Conservation (phyloP, 768 basidiomycete species). For the Amanita subjunquillea region DNA sequence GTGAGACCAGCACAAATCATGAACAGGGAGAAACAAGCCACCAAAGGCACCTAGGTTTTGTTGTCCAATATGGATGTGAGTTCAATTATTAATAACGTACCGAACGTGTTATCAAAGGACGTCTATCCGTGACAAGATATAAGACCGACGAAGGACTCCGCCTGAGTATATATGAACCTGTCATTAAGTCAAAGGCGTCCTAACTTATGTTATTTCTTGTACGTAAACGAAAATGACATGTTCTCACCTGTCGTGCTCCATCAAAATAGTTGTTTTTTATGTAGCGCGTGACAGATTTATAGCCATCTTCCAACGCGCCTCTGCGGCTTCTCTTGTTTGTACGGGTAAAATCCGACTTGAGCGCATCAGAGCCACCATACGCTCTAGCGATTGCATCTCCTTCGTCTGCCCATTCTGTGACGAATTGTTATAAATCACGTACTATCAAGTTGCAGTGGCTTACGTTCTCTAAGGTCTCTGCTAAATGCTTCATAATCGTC, state of each 20-base stretch:
- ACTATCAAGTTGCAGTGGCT: constrained; percentile 14
- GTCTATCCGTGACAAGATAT: constrained; percentile 65
- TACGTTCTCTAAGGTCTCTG: constrained; percentile 81
- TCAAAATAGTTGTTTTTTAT: constrained; percentile 96
- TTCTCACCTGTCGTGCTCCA: constrained; percentile 72
- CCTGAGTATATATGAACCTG: constrained; percentile 84
- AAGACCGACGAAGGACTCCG: constrained; percentile 60
- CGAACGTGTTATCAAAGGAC: constrained; percentile 77
- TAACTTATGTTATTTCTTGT: constrained; percentile 17
- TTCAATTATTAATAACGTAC: constrained; percentile 32
- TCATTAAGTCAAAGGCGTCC: constrained; percentile 93
- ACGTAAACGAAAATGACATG: background rate
- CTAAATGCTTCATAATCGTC: constrained; percentile 78
- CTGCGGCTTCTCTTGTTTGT: constrained; percentile 82
- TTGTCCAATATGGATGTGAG: background rate
- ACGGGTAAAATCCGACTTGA: constrained; percentile 95
- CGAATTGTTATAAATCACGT: background rate
- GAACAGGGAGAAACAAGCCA: constrained; percentile 71
- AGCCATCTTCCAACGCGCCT: constrained; percentile 76
- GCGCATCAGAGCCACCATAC: constrained; percentile 89
- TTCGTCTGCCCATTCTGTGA: constrained; percentile 93
- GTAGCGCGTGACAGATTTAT: constrained; percentile 79
- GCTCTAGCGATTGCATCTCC: constrained; percentile 84
- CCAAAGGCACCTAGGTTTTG: constrained; percentile 69
- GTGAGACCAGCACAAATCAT: constrained; percentile 85